These are phyloP conservation scores for Coriolopsis trogii DNA, from an alignment of 1,284 basidiomycete species.

Conservation along the genomic window DNA sequence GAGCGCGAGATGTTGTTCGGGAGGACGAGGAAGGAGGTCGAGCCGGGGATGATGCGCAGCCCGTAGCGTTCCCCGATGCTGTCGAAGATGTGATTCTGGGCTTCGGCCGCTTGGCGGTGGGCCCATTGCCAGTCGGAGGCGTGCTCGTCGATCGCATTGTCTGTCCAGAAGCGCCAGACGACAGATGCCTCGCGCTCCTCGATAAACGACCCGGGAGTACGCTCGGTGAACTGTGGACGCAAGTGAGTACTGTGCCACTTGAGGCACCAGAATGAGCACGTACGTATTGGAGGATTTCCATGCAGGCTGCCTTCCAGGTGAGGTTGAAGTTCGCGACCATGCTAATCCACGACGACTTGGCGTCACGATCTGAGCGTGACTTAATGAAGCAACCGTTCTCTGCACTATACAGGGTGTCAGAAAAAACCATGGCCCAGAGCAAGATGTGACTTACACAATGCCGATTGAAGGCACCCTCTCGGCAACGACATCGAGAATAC, in stretches of 20 bases:
- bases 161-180: constrained; percentile 84
- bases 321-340: constrained; percentile 81
- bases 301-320: constrained; percentile 77
- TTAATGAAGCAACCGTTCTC: constrained; percentile 90
- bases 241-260: background rate
- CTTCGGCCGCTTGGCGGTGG: constrained; percentile 83
- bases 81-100: constrained; percentile 90
- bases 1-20: constrained; percentile 85
- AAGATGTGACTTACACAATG: constrained; percentile 58
- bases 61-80: constrained; percentile 82
- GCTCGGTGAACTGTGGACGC: constrained; percentile 73
- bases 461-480: constrained; percentile 68
- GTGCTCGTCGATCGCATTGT: constrained; percentile 43
- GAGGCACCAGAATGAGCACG: constrained; percentile 31
- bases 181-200: constrained; percentile 86
- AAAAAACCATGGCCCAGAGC: background rate
- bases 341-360: constrained; percentile 64
- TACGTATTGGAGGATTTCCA: constrained; percentile 84
- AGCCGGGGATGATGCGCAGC: constrained; percentile 77
- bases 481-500: constrained; percentile 65
- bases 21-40: constrained; percentile 80
- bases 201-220: constrained; percentile 83
- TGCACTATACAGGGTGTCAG: constrained; percentile 47
- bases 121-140: constrained; percentile 75
- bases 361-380: constrained; percentile 45